Evolutionary conservation across 495 filamentous ascomycete genomes (phyloP), one percentile per base, ranked within the genome.

Genomic region (Penicillium taxi): DNA sequence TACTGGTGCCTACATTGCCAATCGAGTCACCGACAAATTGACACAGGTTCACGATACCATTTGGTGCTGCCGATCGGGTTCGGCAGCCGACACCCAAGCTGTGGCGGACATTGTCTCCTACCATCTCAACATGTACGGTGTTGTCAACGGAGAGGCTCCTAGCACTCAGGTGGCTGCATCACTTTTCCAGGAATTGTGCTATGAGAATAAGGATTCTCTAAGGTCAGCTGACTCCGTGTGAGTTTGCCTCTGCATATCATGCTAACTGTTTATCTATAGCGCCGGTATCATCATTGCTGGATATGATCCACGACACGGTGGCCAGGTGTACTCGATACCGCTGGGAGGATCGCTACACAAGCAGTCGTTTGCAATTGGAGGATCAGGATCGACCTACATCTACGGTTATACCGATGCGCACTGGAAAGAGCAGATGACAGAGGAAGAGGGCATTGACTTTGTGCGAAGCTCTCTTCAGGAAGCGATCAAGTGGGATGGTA

Each of bases 401-500:
- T 96, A 95, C 69, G 91, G 91, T 46, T 96, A 89, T 69, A 96
- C 91, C 58, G 89, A 98, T 61, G 80, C 88, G 33, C 75, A 98
- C 72, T 98, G 91, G 91, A 80, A 75, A 54, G 93, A 96, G 57
- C 77, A 78, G 48, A 96, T 98, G 89, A 83, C 82, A 16, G 90
- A 98, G 72, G 71, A 75, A 26, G 87, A 94, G 42, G 93, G 91
- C n/a, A 74, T 98, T 39, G 62, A 78, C 18, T 98, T 96, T 47
- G 93, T 98, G 49, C 94, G 93, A 59, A 81, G 77, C 26, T 77
- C 91, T 8, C 64, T 98, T 58, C 71, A 77, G 52, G 89, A 98
- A 68, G 91, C 91, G 9, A 94, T 98, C 72, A 94, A 94, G 66
- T 96, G 91, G 91, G 91, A 98, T 59, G 90, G 91, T 27, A 95